Percentiles rank a stretch among this genome's conserved stretches.
Evolutionary conservation across 768 basidiomycete genomes (phyloP).

Genomic region (Leccinum incarnatum): DNA sequence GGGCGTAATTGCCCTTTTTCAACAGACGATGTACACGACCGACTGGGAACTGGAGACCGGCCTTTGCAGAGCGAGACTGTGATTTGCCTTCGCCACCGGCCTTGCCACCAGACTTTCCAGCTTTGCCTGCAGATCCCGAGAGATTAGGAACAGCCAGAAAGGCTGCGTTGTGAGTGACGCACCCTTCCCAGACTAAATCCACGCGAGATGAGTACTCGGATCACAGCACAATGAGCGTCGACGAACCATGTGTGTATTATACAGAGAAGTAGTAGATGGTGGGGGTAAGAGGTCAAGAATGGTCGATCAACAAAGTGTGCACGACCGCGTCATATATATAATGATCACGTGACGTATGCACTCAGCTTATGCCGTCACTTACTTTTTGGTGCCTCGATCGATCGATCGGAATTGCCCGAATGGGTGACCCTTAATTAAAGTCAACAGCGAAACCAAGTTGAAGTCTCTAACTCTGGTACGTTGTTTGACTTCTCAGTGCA

Average conservation of each 20-base stretch:
- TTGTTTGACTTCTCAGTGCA: too few relatives aligned
- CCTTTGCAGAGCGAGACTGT: constrained; percentile 70
- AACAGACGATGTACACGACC: constrained; percentile 90
- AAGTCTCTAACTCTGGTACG: too few relatives aligned
- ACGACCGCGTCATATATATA: constrained; percentile 35
- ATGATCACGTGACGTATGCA: constrained; percentile 27
- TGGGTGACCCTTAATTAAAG: too few relatives aligned
- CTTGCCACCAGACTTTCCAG: constrained; percentile 52
- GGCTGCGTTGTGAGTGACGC: neutral
- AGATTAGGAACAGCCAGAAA: constrained; percentile 6
- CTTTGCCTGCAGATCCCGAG: constrained; percentile 38
- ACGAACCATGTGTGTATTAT: constrained; percentile 27
- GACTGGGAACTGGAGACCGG: constrained; percentile 82
- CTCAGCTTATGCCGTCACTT: too few relatives aligned
- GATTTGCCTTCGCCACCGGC: constrained; percentile 50
- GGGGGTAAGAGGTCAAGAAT: constrained; percentile 31
- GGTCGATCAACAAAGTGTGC: constrained; percentile 31
- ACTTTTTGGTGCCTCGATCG: too few relatives aligned
- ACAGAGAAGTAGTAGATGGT: constrained; percentile 21
- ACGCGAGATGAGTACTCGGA: constrained; percentile 5
- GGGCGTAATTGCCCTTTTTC: constrained; percentile 85
- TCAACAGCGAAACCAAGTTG: too few relatives aligned
- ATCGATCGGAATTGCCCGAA: too few relatives aligned
- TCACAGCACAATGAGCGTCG: neutral
- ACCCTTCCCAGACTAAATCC: constrained; percentile 33